phyloP scores from a whole-genome alignment of 371 early-diverging fungal species.

The Furculomyces boomerangus region DNA sequence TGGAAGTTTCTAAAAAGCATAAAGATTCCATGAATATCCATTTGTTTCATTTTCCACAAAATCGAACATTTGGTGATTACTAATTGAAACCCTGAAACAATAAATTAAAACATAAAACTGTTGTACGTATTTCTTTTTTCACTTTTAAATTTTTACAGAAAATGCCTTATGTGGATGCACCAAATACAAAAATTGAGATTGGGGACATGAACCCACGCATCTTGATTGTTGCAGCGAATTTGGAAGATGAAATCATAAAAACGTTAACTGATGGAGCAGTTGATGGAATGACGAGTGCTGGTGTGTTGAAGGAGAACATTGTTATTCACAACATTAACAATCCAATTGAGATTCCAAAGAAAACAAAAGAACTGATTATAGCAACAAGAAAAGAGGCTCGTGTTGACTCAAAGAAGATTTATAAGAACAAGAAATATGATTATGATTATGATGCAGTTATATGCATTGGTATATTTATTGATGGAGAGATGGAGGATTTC shows the following conservation, averaged over 20 bases:
- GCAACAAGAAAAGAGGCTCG: not conserved
- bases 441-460: not conserved
- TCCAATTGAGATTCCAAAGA: not conserved
- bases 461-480: not conserved
- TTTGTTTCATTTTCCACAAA: too few species aligned
- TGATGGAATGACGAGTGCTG: not conserved
- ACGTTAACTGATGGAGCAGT: not conserved
- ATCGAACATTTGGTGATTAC: too few species aligned
- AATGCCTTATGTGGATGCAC: slow-evolving; percentile 2
- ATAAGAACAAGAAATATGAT: not conserved
- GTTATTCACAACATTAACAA: not conserved
- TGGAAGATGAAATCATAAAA: not conserved
- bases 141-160: too few species aligned
- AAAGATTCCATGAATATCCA: too few species aligned
- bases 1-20: too few species aligned
- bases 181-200: not conserved
- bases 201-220: not conserved
- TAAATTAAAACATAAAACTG: too few species aligned
- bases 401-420: not conserved
- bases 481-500: not conserved
- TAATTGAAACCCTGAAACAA: too few species aligned
- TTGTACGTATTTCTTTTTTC: too few species aligned
- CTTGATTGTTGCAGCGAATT: not conserved
- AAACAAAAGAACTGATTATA: not conserved
- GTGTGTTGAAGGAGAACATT: not conserved